Percentiles rank a stretch among this genome's conserved stretches.
These are phyloP conservation scores for Mangifera indica DNA, from an alignment of 345 rosid genomes.

Conservation along the genomic window DNA sequence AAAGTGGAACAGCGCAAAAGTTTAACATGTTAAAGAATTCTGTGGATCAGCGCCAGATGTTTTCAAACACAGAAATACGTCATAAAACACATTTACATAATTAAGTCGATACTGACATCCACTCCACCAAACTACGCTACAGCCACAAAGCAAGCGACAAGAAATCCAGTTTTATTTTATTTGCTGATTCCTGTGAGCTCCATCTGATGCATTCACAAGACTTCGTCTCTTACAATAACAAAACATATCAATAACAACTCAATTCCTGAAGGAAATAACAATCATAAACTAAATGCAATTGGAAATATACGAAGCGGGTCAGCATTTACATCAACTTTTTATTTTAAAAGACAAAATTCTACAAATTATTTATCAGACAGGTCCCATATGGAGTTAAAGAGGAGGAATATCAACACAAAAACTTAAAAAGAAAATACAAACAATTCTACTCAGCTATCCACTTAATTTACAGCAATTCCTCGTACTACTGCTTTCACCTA, in stretches of 20 bases:
- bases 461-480: slow-evolving; percentile 44
- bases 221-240: too few species aligned
- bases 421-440: slow-evolving; percentile 24
- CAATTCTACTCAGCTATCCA: slow-evolving; percentile 29
- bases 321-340: slow-evolving; percentile 22
- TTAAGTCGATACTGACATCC: too few species aligned
- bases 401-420: slow-evolving; percentile 1
- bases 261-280: too few species aligned
- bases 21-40: background rate
- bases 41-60: slow-evolving; percentile 15
- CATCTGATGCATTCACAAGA: too few species aligned
- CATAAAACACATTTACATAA: too few species aligned
- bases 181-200: too few species aligned
- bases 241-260: background rate
- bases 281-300: too few species aligned
- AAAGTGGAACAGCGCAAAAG: background rate
- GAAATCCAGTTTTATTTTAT: too few species aligned
- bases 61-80: background rate
- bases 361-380: slow-evolving; percentile 66
- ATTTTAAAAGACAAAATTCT: slow-evolving; percentile 21
- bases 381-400: slow-evolving; percentile 17
- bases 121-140: too few species aligned
- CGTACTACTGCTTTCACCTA: slow-evolving; percentile 24
- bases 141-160: background rate
- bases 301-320: background rate